Conservation (phyloP, 2,329 filamentous ascomycete species). For the Botrytis medusae region DNA sequence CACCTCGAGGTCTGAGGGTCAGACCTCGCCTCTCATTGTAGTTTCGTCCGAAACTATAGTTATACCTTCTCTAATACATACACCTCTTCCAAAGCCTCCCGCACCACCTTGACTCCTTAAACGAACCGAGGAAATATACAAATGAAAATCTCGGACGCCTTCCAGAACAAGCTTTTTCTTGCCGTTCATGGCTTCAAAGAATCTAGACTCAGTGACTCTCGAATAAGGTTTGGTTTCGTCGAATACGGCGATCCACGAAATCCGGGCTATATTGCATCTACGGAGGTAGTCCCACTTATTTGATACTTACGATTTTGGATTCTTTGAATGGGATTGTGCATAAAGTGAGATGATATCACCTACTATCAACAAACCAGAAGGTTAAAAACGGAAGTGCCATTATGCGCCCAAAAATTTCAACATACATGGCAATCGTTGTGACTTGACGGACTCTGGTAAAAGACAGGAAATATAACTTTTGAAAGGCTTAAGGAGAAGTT, state of each 20-base stretch:
- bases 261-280: background rate
- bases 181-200: background rate
- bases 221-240: background rate
- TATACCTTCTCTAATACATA: background rate
- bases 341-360: background rate
- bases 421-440: background rate
- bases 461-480: background rate
- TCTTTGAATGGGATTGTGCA: background rate
- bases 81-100: background rate
- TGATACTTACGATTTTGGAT: too few relatives aligned
- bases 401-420: background rate
- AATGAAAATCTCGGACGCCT: too few relatives aligned
- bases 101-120: background rate
- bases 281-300: background rate
- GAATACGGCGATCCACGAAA: background rate
- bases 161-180: background rate
- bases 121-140: background rate
- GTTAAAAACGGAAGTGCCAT: background rate
- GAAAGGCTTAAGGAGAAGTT: background rate
- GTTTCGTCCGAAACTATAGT: constrained; percentile 27
- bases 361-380: background rate
- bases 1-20: constrained; percentile 17
- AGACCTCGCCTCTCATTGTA: constrained; percentile 28
- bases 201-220: background rate
- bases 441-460: background rate